Conservation (phyloP, 2,329 filamentous ascomycete species). For the Akanthomyces uredinophilus region DNA sequence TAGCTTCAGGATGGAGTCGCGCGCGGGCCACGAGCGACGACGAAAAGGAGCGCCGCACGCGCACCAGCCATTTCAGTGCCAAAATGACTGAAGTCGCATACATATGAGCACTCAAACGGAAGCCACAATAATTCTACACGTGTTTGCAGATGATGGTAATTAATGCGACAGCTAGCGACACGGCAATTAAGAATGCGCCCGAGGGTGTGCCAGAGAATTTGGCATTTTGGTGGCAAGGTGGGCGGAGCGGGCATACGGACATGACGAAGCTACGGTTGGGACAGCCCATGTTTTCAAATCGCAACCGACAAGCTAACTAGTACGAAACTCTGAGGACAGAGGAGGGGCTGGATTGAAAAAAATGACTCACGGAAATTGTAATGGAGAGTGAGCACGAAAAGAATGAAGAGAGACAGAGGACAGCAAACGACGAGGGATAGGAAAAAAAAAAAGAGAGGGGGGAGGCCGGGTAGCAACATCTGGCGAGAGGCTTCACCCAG, state of each 20-base stretch:
- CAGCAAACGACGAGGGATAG: constrained; percentile 24
- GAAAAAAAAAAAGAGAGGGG: constrained; percentile 15
- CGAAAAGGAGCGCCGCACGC: not conserved
- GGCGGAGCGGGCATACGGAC: constrained; percentile 4
- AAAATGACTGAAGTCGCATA: not conserved
- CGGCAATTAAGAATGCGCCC: constrained; percentile 30
- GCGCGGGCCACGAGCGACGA: not conserved
- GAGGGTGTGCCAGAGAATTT: constrained; percentile 21
- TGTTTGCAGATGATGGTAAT: not conserved
- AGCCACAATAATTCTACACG: not conserved
- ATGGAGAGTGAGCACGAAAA: constrained; percentile 22
- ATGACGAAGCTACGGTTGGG: not conserved
- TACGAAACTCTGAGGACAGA: constrained; percentile 22
- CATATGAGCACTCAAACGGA: constrained; percentile 16
- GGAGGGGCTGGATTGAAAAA: constrained; percentile 18
- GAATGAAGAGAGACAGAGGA: constrained; percentile 1
- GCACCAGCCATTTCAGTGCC: not conserved
- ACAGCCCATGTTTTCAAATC: not conserved
- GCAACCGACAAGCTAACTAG: constrained; percentile 17
- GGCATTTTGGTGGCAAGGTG: constrained; percentile 6
- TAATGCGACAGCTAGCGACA: constrained; percentile 11
- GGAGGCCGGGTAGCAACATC: constrained; percentile 16
- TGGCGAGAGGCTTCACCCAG: constrained; percentile 15
- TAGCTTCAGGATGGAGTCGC: constrained; percentile 16
- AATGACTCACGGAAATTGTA: constrained; percentile 29